These are phyloP conservation scores for Sideroxylon spinosum DNA, from an alignment of 179 eudicot species.

Conservation along the genomic window DNA sequence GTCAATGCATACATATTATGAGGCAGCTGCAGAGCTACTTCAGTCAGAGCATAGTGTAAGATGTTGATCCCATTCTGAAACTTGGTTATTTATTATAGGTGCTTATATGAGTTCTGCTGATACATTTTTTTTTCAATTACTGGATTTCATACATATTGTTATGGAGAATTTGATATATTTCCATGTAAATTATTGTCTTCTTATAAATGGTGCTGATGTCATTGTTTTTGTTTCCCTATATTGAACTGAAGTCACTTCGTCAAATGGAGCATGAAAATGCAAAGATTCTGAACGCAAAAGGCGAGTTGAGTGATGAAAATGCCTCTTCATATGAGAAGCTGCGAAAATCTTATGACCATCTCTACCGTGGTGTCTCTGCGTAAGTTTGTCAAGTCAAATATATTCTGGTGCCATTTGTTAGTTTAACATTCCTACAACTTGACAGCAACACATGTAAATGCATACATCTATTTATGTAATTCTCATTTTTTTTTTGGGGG, in stretches of 20 bases:
- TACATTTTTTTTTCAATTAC: not conserved
- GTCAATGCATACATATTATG: slow-evolving; percentile 71
- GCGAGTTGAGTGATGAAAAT: slow-evolving; percentile 92
- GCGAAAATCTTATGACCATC: slow-evolving; percentile 85
- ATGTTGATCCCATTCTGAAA: slow-evolving; percentile 11
- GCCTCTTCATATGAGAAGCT: slow-evolving; percentile 85
- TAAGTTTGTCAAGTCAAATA: slow-evolving; percentile 37
- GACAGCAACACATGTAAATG: not conserved
- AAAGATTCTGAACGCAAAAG: slow-evolving; percentile 85
- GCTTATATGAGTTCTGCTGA: not conserved
- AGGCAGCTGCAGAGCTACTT: slow-evolving; percentile 71
- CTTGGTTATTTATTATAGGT: slow-evolving; percentile 4
- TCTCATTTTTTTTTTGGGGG: not conserved
- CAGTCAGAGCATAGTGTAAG: slow-evolving; percentile 91
- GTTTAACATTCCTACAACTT: not conserved
- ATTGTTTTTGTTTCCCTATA: slow-evolving; percentile 3
- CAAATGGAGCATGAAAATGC: slow-evolving; percentile 97
- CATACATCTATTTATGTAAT: too few species aligned
- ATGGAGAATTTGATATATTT: slow-evolving; percentile 6
- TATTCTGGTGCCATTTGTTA: not conserved
- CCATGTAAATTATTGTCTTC: not conserved
- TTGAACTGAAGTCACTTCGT: slow-evolving; percentile 72
- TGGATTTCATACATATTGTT: not conserved
- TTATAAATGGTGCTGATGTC: slow-evolving; percentile 9
- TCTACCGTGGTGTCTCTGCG: slow-evolving; percentile 89